Evolutionary conservation across 108 stramenopile genomes (phyloP).

Genomic region (Conticribra guillardii): DNA sequence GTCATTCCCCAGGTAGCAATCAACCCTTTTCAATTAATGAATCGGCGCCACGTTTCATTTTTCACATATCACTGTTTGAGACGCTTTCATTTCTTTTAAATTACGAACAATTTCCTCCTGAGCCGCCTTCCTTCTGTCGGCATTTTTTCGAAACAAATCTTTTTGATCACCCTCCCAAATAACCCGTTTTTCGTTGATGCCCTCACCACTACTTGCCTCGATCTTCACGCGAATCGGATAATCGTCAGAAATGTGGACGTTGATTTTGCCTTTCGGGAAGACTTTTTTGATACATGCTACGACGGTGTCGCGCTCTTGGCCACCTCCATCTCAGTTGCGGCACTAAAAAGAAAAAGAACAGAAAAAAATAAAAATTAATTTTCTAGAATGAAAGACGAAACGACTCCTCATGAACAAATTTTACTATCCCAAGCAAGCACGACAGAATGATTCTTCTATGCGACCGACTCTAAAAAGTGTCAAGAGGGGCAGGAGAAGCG

Average conservation of each 20-base stretch:
- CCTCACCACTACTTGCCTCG: conserved; percentile 9
- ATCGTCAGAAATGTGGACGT: conserved; percentile 17
- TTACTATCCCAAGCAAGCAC: not conserved
- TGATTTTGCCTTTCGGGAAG: conserved; percentile 27
- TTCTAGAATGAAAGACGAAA: not conserved
- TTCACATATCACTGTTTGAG: too few relatives aligned
- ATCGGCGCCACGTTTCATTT: too few relatives aligned
- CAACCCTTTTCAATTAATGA: too few relatives aligned
- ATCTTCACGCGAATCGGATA: conserved; percentile 45
- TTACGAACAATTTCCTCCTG: conserved; percentile 29
- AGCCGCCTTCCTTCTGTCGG: conserved; percentile 18
- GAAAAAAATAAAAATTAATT: not conserved
- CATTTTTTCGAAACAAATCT: conserved; percentile 43
- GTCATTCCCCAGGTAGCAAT: too few relatives aligned
- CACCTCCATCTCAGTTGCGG: conserved; percentile 51
- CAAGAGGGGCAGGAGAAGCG: too few relatives aligned
- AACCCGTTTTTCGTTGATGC: not conserved
- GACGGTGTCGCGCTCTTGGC: conserved; percentile 49
- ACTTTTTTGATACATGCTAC: conserved; percentile 31
- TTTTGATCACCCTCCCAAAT: conserved; percentile 49
- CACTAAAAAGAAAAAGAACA: conserved; percentile 12
- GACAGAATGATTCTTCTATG: too few relatives aligned
- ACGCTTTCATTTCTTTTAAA: conserved; percentile 31
- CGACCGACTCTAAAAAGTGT: too few relatives aligned
- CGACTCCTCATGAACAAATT: not conserved